Percentiles rank a stretch among this genome's conserved stretches.
phyloP scores from a whole-genome alignment of 169 alveolate species.

The Plasmodium reichenowi region DNA sequence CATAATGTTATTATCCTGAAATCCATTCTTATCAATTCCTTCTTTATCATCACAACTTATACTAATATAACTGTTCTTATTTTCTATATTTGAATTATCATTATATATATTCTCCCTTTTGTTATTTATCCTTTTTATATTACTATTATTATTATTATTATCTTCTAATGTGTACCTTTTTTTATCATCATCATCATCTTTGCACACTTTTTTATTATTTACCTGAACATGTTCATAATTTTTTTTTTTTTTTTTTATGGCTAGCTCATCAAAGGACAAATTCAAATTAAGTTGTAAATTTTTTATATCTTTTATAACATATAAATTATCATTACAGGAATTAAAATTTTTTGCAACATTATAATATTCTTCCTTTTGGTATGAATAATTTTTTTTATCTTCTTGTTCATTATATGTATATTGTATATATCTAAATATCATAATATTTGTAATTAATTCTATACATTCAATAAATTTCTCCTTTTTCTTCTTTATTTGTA shows the following conservation, averaged over 20 bases:
- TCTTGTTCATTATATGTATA: slow-evolving; percentile 10
- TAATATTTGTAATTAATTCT: slow-evolving; percentile 48
- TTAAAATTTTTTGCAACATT: not conserved
- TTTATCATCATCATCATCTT: not conserved
- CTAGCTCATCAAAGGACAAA: not conserved
- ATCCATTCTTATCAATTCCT: not conserved
- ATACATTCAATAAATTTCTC: slow-evolving; percentile 33
- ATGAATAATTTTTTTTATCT: not conserved
- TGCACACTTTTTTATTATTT: not conserved
- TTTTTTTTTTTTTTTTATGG: not conserved
- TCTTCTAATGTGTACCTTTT: not conserved
- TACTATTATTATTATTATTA: too few species aligned
- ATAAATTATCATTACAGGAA: not conserved
- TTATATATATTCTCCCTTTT: too few species aligned
- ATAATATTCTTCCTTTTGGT: slow-evolving; percentile 7
- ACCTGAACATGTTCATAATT: not conserved
- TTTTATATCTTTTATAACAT: slow-evolving; percentile 5
- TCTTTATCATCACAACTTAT: not conserved
- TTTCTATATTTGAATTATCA: not conserved
- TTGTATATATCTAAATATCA: slow-evolving; percentile 58
- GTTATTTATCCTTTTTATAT: too few species aligned
- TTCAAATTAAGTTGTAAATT: not conserved
- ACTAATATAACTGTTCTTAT: not conserved
- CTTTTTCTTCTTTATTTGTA: slow-evolving; percentile 31
- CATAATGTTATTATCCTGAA: not conserved